Evolutionary conservation across 306 rosid genomes (phyloP).

Genomic region (Trichosanthes truncata): DNA sequence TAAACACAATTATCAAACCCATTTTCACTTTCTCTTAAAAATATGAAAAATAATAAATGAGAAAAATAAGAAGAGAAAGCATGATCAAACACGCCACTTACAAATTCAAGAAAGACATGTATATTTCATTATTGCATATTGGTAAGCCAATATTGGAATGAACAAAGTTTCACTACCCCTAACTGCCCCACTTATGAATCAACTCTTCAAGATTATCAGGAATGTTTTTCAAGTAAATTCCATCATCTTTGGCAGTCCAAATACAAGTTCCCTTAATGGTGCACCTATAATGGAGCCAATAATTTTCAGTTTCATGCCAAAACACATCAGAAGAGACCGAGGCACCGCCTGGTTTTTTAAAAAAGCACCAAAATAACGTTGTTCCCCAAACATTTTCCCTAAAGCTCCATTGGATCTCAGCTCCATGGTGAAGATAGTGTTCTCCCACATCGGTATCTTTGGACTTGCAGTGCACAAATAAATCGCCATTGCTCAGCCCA

Average conservation of each 20-base stretch:
- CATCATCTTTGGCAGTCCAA: slow-evolving; percentile 16
- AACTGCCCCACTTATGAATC: background rate
- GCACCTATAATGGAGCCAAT: background rate
- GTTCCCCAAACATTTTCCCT: background rate
- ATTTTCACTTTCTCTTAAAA: no score
- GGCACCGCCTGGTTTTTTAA: background rate
- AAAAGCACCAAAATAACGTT: slow-evolving; percentile 9
- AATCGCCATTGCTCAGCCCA: background rate
- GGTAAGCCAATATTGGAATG: no score
- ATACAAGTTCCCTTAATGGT: background rate
- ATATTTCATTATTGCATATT: no score
- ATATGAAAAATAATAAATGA: no score
- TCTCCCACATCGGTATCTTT: slow-evolving; percentile 10
- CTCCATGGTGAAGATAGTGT: background rate
- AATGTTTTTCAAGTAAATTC: background rate
- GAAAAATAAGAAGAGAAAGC: no score
- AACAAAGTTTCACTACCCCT: no score
- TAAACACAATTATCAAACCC: no score
- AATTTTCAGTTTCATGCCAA: background rate
- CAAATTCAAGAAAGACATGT: no score
- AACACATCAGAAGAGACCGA: slow-evolving; percentile 3
- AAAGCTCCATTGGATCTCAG: background rate
- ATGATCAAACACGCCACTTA: no score
- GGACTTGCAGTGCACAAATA: slow-evolving; percentile 5
- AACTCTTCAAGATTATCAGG: background rate